Evolutionary conservation across 345 rosid genomes (phyloP), one percentile per base, ranked within the genome.

Genomic region (Hibiscus trionum): DNA sequence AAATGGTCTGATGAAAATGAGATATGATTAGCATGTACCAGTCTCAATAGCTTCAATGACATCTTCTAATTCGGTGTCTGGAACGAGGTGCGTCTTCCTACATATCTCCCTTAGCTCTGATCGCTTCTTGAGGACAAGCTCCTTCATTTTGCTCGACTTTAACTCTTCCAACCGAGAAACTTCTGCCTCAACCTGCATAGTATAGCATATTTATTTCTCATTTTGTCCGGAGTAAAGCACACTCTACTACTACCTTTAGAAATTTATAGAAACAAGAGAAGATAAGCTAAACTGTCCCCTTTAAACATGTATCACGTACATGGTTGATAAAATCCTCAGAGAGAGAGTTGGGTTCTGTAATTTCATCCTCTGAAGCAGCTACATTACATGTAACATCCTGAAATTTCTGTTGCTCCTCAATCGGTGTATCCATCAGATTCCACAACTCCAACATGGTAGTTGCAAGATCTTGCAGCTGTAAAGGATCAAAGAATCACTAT

Each of bases 401-500:
- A 81, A 89, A 96, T 78, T 75, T 80, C 81, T 90, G 98, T 72
- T 96, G 99, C 83, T 96, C 99, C 73, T 96, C 98, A 66, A 88
- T 58, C 63, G 98, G 99, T 63, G 98, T 96, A 70, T 96, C 99
- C 99, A 96, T 93, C 89, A 93, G 80, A 80, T 93, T 85, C 98
- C 99, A 96, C 65, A 96, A 86, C 84, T 91, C 95, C 82, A 96
- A 78, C 95, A 96, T 91, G 53, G 91, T 82, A 46, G 93, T 85
- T 70, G 96, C 96, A 66, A 93, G 92, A 80, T 96, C 99, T 91
- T 96, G 99, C 58, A 96, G 97, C 99, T 96, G 85, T 74, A 67
- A 77, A 62, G 52, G 57, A 7, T 70, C 19, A 71, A 77, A 61
- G 16, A 15, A 70, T 83, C 56, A 71, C n/a, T 17, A 21, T 10